Conservation (phyloP, 257 asterid species). For the Jacaranda mimosifolia region DNA sequence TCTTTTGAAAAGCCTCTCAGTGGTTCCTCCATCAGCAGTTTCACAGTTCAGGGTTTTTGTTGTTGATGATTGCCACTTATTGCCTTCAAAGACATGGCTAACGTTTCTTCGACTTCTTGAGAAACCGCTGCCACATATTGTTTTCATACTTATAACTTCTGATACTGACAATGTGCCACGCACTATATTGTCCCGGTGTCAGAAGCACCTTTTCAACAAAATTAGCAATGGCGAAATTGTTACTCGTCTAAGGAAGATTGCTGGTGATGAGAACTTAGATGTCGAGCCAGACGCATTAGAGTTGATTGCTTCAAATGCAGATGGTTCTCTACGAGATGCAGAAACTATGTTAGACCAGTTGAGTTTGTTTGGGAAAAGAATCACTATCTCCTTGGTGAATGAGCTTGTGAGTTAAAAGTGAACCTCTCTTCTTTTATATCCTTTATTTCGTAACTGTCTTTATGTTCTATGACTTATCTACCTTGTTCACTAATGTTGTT, state of each 20-base stretch:
- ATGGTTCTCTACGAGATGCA: constrained; percentile 95
- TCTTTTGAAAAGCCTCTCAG: constrained; percentile 61
- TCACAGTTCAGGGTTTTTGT: constrained; percentile 71
- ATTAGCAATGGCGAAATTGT: constrained; percentile 76
- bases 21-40: constrained; percentile 47
- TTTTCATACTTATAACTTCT: constrained; percentile 75
- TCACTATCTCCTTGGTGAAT: constrained; percentile 88
- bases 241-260: constrained; percentile 75
- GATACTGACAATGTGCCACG: constrained; percentile 88
- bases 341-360: constrained; percentile 96
- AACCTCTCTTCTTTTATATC: constrained; percentile 10
- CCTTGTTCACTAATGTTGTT: background rate
- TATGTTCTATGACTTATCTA: no score
- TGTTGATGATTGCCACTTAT: constrained; percentile 85
- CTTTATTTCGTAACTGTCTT: no score
- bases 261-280: constrained; percentile 69
- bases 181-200: constrained; percentile 83
- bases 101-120: constrained; percentile 81
- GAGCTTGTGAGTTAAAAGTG: constrained; percentile 78
- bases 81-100: constrained; percentile 91
- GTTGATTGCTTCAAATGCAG: constrained; percentile 86
- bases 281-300: constrained; percentile 86
- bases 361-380: constrained; percentile 89
- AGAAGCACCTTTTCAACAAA: constrained; percentile 83
- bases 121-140: constrained; percentile 72